Conservation (phyloP, 139 green algal species). For the Chlorella sp. region DNA sequence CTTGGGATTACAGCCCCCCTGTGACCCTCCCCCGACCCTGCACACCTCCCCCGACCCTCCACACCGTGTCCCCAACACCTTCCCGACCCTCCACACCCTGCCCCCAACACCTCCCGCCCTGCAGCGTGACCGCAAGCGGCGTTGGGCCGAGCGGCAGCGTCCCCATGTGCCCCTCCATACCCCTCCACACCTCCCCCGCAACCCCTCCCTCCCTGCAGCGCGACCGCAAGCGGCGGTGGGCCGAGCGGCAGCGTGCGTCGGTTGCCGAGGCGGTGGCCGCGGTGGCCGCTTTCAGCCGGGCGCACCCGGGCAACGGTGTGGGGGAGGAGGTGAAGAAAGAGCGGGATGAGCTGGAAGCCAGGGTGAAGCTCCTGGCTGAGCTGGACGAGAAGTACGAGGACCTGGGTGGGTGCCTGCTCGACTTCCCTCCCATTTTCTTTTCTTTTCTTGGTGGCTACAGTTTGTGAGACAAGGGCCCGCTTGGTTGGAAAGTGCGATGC, state of each 20-base stretch:
- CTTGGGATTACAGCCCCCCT: too few species aligned
- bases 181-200: background rate
- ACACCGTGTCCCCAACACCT: too few species aligned
- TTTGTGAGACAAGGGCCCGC: too few species aligned
- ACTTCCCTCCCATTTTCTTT: too few species aligned
- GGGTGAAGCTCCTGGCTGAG: constrained; percentile 69
- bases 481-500: too few species aligned
- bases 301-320: background rate
- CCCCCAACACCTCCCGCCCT: too few species aligned
- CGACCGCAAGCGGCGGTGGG: constrained; percentile 70
- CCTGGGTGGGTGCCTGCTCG: constrained; percentile 18
- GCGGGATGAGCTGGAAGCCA: constrained; percentile 76
- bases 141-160: background rate
- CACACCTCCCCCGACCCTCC: too few species aligned
- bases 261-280: constrained; percentile 57
- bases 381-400: constrained; percentile 58
- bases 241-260: constrained; percentile 67
- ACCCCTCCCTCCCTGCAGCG: constrained; percentile 43
- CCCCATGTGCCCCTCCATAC: background rate
- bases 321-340: constrained; percentile 37
- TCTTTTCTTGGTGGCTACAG: too few species aligned
- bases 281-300: constrained; percentile 33
- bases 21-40: too few species aligned
- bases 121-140: too few species aligned
- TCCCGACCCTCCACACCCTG: too few species aligned